Conservation (phyloP, 1,139 yeast species). For the Kurtzmaniella natalensis region DNA sequence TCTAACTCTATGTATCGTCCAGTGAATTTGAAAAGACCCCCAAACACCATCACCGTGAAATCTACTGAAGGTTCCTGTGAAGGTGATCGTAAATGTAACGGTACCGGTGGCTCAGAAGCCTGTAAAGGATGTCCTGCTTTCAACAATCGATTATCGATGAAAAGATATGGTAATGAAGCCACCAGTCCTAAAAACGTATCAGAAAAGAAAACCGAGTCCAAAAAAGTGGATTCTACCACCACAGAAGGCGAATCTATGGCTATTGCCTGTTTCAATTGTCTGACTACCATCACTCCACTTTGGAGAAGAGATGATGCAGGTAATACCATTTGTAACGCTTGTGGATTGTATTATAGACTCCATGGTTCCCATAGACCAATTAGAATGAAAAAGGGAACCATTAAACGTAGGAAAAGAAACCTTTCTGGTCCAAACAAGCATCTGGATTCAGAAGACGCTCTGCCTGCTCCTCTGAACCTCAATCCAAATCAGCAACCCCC, state of each 20-base stretch:
- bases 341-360: slow-evolving; percentile 74
- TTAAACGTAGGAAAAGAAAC: slow-evolving; percentile 67
- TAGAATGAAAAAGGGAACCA: slow-evolving; percentile 65
- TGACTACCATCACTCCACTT: slow-evolving; percentile 78
- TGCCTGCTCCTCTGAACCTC: no score
- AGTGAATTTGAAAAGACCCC: slow-evolving; percentile 65
- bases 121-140: slow-evolving; percentile 83
- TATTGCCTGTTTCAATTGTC: slow-evolving; percentile 78
- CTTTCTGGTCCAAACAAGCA: slow-evolving; percentile 10
- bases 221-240: not conserved
- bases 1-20: slow-evolving; percentile 52
- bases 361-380: slow-evolving; percentile 81
- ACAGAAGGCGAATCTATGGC: slow-evolving; percentile 36
- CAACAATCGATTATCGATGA: slow-evolving; percentile 58
- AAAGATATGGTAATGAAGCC: slow-evolving; percentile 12
- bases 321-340: slow-evolving; percentile 81
- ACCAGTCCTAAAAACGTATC: not conserved
- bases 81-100: slow-evolving; percentile 83
- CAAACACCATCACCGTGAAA: slow-evolving; percentile 48
- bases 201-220: not conserved
- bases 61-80: slow-evolving; percentile 61
- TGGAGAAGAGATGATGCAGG: slow-evolving; percentile 86
- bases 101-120: slow-evolving; percentile 79
- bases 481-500: slow-evolving; percentile 6
- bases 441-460: no score